A percentile compares a stretch with the other conserved stretches of the same genome.
Conservation (phyloP, 2,329 filamentous ascomycete genomes). For the Harringtonia lauricola region DNA sequence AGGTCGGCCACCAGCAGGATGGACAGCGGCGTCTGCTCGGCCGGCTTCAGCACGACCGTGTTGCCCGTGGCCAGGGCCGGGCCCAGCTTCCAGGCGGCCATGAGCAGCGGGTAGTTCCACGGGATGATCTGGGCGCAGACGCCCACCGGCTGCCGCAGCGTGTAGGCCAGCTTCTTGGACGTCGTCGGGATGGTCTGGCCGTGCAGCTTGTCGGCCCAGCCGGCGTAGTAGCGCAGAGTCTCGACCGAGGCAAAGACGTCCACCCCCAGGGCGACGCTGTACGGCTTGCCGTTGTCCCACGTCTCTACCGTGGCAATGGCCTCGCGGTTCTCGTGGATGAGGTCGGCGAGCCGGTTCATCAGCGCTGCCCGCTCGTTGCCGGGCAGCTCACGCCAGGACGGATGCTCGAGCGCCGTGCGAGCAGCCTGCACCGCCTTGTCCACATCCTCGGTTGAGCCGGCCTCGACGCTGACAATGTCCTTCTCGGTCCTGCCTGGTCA, state of each 20-base stretch:
- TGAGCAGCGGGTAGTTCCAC: slow-evolving; percentile 59
- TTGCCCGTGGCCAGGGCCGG: slow-evolving; percentile 53
- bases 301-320: slow-evolving; percentile 45
- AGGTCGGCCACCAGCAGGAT: slow-evolving; percentile 51
- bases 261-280: slow-evolving; percentile 5
- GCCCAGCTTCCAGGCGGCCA: slow-evolving; percentile 64
- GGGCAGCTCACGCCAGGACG: slow-evolving; percentile 8
- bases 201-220: slow-evolving; percentile 61
- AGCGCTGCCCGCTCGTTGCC: slow-evolving; percentile 22
- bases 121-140: slow-evolving; percentile 62
- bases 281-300: slow-evolving; percentile 73
- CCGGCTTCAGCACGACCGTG: slow-evolving; percentile 48
- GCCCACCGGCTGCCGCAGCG: slow-evolving; percentile 56
- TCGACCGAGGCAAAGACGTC: slow-evolving; percentile 13
- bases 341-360: slow-evolving; percentile 30
- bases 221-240: slow-evolving; percentile 60
- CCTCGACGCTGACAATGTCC: slow-evolving; percentile 8
- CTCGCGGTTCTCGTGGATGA: slow-evolving; percentile 25
- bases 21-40: slow-evolving; percentile 53
- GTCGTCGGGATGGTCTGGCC: slow-evolving; percentile 56
- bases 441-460: slow-evolving; percentile 7
- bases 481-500: slow-evolving; percentile 4
- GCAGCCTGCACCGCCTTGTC: slow-evolving; percentile 11
- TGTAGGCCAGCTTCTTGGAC: slow-evolving; percentile 56
- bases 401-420: slow-evolving; percentile 7